Percentiles rank a stretch among this genome's conserved stretches.
These are phyloP conservation scores for Komagataella ulmi DNA, from an alignment of 805 yeast species.

Conservation along the genomic window DNA sequence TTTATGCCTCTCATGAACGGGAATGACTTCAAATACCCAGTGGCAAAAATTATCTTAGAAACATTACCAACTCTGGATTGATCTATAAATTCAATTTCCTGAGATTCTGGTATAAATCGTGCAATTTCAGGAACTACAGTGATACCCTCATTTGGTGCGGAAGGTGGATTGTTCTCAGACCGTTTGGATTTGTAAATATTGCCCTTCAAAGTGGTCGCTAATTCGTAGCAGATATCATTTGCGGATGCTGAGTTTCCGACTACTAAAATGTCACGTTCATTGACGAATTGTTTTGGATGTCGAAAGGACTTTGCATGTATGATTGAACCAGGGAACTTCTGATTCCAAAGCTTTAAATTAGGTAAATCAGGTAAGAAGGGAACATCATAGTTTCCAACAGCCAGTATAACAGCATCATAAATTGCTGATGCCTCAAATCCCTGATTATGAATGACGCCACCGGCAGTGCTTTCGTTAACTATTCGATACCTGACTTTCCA, in stretches of 20 bases:
- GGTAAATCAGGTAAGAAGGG: constrained; percentile 45
- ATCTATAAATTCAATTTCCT: constrained; percentile 30
- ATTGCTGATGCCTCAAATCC: constrained; percentile 14
- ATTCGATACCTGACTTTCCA: constrained; percentile 31
- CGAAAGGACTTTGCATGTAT: constrained; percentile 47
- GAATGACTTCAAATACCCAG: constrained; percentile 53
- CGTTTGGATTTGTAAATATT: constrained; percentile 35
- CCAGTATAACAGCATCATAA: constrained; percentile 51
- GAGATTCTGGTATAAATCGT: constrained; percentile 21
- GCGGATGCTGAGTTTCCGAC: constrained; percentile 75
- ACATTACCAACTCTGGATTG: constrained; percentile 31
- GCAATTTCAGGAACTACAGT: constrained; percentile 28
- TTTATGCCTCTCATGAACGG: constrained; percentile 34
- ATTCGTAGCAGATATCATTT: constrained; percentile 53
- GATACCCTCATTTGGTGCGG: constrained; percentile 27
- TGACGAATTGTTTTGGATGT: constrained; percentile 24
- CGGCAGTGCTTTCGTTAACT: constrained; percentile 17
- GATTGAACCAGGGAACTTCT: constrained; percentile 29
- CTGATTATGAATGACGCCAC: constrained; percentile 9
- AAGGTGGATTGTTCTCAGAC: constrained; percentile 27
- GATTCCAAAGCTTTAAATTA: constrained; percentile 38
- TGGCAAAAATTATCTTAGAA: constrained; percentile 50
- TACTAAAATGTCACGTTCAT: constrained; percentile 32
- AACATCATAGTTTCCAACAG: constrained; percentile 47
- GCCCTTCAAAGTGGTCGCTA: constrained; percentile 28